These are phyloP conservation scores for Dendrobium chrysotoxum DNA, from an alignment of 106 monocot species.

Conservation along the genomic window DNA sequence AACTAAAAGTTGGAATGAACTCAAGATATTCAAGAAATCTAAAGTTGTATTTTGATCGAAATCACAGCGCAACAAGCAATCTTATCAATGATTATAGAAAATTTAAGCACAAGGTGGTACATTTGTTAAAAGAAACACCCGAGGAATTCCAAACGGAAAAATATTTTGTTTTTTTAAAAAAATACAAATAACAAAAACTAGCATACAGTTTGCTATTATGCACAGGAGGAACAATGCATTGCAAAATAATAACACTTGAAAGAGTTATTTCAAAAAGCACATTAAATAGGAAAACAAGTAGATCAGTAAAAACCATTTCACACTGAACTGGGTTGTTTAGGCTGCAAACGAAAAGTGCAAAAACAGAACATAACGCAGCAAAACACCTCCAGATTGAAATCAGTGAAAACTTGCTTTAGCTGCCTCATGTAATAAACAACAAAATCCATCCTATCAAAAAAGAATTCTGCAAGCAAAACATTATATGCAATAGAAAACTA, in stretches of 20 bases:
- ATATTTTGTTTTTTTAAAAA: background rate
- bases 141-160: background rate
- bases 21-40: background rate
- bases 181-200: background rate
- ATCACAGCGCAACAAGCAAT: background rate
- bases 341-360: background rate
- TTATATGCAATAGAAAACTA: background rate
- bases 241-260: background rate
- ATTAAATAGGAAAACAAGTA: background rate
- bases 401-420: background rate
- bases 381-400: background rate
- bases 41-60: background rate
- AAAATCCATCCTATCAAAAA: background rate
- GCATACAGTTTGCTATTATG: background rate
- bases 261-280: background rate
- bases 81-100: background rate
- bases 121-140: background rate
- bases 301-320: background rate
- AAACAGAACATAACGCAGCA: background rate
- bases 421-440: background rate
- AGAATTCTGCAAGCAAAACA: background rate
- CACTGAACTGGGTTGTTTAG: background rate
- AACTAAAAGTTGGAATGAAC: conserved; percentile 1
- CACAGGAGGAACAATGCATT: background rate
- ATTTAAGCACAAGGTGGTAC: background rate